phyloP scores from a whole-genome alignment of 179 eudicot genomes.

The Beta lomatogona region DNA sequence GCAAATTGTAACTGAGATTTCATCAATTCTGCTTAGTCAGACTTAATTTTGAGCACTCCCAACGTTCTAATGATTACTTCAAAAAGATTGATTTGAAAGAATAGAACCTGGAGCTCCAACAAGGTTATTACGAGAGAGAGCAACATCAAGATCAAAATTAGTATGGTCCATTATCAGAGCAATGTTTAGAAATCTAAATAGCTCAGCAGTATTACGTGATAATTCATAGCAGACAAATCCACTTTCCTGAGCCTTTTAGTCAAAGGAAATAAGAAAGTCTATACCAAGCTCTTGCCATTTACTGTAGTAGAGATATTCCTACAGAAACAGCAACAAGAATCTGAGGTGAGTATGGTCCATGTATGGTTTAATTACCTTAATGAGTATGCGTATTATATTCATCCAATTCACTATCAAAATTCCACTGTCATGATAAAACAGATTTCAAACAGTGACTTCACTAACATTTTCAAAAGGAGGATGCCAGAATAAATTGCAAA shows the following conservation, averaged over 20 bases:
- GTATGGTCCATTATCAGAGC: neutral
- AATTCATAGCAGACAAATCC: neutral
- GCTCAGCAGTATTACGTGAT: neutral
- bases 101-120: neutral
- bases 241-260: neutral
- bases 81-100: neutral
- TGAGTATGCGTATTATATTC: neutral
- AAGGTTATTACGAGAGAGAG: neutral
- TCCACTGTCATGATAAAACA: neutral
- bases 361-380: neutral
- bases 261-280: neutral
- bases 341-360: neutral
- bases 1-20: neutral
- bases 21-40: neutral
- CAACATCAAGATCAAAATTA: neutral
- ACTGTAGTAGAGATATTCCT: neutral
- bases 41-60: constrained; percentile 9
- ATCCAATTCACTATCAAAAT: neutral
- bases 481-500: neutral
- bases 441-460: neutral
- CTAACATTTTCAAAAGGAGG: neutral
- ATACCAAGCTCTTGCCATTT: neutral
- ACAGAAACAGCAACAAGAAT: neutral
- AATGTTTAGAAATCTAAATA: neutral
- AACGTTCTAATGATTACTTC: neutral